Conservation (phyloP, 495 filamentous ascomycete species). For the Penicillium ochrochloron region DNA sequence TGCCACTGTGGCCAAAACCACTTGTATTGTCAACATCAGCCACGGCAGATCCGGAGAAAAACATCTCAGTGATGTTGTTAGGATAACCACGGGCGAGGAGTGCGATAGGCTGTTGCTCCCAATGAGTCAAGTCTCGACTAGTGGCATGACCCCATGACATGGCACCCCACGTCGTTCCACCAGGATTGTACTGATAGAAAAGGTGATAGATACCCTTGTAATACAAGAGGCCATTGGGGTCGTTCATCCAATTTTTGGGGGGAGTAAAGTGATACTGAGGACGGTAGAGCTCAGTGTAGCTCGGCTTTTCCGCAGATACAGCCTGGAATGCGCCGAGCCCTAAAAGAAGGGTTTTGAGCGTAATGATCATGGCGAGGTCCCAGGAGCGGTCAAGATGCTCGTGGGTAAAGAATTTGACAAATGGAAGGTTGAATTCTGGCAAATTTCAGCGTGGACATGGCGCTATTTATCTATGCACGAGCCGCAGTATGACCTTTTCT, state of each 20-base stretch:
- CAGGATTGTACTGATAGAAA: constrained; percentile 50
- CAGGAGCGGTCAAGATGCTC: not conserved
- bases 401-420: not conserved
- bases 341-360: not conserved
- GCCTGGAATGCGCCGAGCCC: not conserved
- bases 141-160: constrained; percentile 51
- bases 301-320: not conserved
- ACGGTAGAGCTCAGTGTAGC: constrained; percentile 38
- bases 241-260: constrained; percentile 59
- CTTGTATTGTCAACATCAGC: constrained; percentile 61
- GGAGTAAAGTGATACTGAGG: constrained; percentile 59
- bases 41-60: constrained; percentile 59
- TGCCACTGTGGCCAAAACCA: constrained; percentile 56
- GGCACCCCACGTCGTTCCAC: constrained; percentile 36
- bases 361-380: not conserved
- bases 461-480: not conserved
- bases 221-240: constrained; percentile 61
- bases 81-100: constrained; percentile 48
- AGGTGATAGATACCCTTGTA: constrained; percentile 43
- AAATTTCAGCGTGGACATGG: not conserved
- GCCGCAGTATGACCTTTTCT: not conserved
- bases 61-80: constrained; percentile 49
- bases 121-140: constrained; percentile 45
- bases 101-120: constrained; percentile 44
- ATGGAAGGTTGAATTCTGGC: not conserved